Evolutionary conservation across 2,329 filamentous ascomycete species (phyloP), one percentile per base, ranked within the genome.

Genomic region (Colletotrichum trifolii): DNA sequence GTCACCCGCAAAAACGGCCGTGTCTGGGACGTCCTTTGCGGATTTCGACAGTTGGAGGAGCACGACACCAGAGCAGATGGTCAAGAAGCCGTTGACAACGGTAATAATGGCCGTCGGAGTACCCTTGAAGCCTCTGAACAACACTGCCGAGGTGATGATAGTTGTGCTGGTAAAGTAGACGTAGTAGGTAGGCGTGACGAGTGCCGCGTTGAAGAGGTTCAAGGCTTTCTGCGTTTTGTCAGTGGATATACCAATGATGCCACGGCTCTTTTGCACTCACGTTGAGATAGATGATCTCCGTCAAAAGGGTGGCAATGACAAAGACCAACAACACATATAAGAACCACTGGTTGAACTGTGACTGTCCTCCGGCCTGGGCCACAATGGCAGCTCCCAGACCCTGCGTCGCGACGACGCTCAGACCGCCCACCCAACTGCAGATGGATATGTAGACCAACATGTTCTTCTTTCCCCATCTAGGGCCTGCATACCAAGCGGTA

Each of bases 371-470:
- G 65, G 90, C 90, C 81, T 97, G 94, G 0, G 95, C 92, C 60
- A 97, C 87, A 68, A 99, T 94, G 15, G 95, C 95, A 58, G 95
- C 89, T 56, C 96, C 96, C 47, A 99, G 80, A 15, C 96, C 96
- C 78, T 98, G 95, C 3, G 94, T 98, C 13, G 93, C 91, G 59
- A 98, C 96, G 8, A 98, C 96, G 78, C 94, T 97, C 73, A 98
- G 82, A 1, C 94, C 96, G 69, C 96, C 96, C 67, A 98, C 89
- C 83, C 96, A 87, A 80, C 94, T 97, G 85, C 96, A 99, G 71
- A 99, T 95, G 71, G 91, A 94, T 70, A 99, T 88, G 79, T 99
- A 98, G 39, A 98, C 94, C 77, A 99, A 85, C 96, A 99, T 98
- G 73, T 92, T 95, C 84, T 93, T 95, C 81, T 97, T 97, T 53